Evolutionary conservation across 768 basidiomycete species (phyloP), one percentile per base, ranked within the genome.

Genomic region (Lactarius hengduanensis): DNA sequence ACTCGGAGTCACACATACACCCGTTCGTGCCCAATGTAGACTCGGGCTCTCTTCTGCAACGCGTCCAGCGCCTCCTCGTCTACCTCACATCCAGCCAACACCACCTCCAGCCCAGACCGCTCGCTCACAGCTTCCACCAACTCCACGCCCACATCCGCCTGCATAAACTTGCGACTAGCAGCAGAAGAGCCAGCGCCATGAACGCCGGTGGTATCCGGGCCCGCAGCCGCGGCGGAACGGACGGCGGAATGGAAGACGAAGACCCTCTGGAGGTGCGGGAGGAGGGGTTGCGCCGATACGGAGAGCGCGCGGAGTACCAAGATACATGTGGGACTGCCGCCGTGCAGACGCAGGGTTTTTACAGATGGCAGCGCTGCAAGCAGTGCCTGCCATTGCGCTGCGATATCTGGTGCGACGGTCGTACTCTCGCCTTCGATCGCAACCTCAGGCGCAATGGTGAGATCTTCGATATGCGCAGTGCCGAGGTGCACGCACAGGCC

Each of bases 261-360:
- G 20, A 67, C 26, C 5, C 13, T 63, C 53, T 59, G 66, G 11
- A 67, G 66, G 41, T 47, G 28, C 4, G 66, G 62, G 20, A 67
- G 62, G 34, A 67, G 43, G n/a, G 36, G 36, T 1, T 15, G 18
- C 20, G 11, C 5, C 2, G 20, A 41, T 10, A 5, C 50, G 11
- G 57, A 20, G 20, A 57, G 4, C 5, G 11, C 3, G 2, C 20
- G 41, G 20, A 55, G 66, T 41, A 67, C 8, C 10, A 11, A 26
- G 57, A n/a, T 0, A 16, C 55, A 30, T 10, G 18, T 7, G 53
- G 1, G 4, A 53, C 20, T 28, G 1, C 66, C 53, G 2, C 28
- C 13, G 2, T 50, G 22, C 10, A 67, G 28, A 5, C 62, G 34
- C 34, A 67, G 2, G 15, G 13, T 40, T 16, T 60, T 53, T 34